These are phyloP conservation scores for Skeletonema tropicum DNA, from an alignment of 108 stramenopile species.

Conservation along the genomic window DNA sequence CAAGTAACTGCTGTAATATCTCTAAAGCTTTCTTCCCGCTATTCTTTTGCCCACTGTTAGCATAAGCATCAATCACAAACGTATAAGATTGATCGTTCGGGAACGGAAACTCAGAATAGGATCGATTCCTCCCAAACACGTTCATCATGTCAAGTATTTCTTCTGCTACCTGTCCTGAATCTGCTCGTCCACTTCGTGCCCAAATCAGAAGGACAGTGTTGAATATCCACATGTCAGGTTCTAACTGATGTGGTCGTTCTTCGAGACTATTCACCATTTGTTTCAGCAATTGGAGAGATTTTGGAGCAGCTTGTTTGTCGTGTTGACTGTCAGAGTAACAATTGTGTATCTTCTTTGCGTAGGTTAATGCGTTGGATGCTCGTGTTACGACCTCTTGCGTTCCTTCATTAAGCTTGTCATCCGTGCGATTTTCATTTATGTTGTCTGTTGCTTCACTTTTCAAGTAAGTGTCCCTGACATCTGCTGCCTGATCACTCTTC, in stretches of 20 bases:
- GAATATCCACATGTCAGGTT: conserved; percentile 10
- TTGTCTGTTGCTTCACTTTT: background rate
- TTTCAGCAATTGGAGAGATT: conserved; percentile 5
- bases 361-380: background rate
- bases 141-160: conserved; percentile 2
- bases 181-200: conserved; percentile 3
- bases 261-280: conserved; percentile 11
- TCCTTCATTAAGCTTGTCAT: background rate
- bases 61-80: conserved; percentile 12
- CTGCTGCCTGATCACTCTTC: background rate
- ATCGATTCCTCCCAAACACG: background rate
- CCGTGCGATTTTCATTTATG: background rate
- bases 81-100: conserved; percentile 2
- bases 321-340: background rate
- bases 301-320: background rate
- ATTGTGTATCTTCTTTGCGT: background rate
- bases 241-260: background rate
- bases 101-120: background rate
- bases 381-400: background rate
- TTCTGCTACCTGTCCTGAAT: background rate
- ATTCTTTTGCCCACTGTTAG: conserved; percentile 1
- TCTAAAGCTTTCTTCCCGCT: conserved; percentile 11
- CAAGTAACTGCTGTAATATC: background rate
- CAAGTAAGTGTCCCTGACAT: background rate
- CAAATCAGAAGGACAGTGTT: background rate